Percentiles rank a stretch among this genome's conserved stretches.
Conservation (phyloP, 148 eudicot species). For the Camellia sinensis region DNA sequence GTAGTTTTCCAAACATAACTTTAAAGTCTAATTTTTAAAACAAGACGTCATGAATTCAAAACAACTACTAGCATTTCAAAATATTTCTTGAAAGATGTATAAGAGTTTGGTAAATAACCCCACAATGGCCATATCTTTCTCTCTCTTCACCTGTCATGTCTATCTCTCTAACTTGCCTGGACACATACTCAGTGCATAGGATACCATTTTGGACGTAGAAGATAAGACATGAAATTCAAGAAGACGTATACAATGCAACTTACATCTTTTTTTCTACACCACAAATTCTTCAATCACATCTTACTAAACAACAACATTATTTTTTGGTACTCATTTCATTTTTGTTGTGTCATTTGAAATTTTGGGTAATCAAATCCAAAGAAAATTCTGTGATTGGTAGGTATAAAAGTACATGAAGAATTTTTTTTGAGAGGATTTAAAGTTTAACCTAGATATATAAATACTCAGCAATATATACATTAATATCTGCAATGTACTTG, state of each 20-base stretch:
- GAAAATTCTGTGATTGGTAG: background rate
- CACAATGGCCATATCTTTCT: conserved; percentile 1
- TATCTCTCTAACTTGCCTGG: background rate
- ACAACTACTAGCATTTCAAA: too few relatives aligned
- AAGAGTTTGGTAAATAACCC: too few relatives aligned
- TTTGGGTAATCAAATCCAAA: background rate
- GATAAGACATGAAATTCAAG: background rate
- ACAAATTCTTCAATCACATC: background rate
- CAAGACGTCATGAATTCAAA: too few relatives aligned
- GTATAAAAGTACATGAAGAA: background rate
- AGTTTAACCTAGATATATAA: background rate
- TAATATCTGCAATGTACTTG: too few relatives aligned
- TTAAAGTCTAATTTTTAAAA: too few relatives aligned
- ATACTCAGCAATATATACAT: background rate
- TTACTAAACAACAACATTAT: too few relatives aligned
- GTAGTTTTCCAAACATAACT: too few relatives aligned
- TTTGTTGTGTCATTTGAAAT: background rate
- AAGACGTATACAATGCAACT: too few relatives aligned
- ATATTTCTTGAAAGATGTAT: too few relatives aligned
- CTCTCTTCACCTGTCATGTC: too few relatives aligned
- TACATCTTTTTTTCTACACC: background rate
- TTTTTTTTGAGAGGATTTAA: too few relatives aligned
- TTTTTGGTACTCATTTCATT: background rate
- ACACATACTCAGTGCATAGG: conserved; percentile 13
- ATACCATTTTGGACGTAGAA: conserved; percentile 18